Evolutionary conservation across 306 rosid species (phyloP), one percentile per base, ranked within the genome.

Genomic region (Rosa chinensis): DNA sequence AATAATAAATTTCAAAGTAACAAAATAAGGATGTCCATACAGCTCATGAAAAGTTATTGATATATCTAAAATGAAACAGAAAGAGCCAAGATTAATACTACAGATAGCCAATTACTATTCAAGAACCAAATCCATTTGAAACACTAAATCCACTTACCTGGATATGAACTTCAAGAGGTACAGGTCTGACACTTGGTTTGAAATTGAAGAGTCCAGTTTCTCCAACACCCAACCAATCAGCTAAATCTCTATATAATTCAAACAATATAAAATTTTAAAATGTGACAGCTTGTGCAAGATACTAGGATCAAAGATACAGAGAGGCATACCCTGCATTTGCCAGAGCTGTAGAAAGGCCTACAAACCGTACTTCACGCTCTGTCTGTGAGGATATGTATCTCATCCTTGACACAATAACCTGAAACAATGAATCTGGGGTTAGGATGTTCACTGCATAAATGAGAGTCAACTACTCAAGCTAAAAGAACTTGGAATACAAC

Each of bases 111-210:
- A 59, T 40, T 17, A 47, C 45, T 39, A 5, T 32, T 48, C 21
- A 40, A 59, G n/a, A 78, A 49, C 32, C 52, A 63, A 47, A 81
- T 44, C 47, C 47, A 43, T 40, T 47, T 44, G 73, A 77, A 80
- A 80, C 66, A 80, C 74, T 58, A 72, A 9, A 82, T 82, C 84
- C 59, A 83, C 97, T 88, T 89, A 81, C 98, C 97, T 95, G 98
- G 77, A 95, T 95, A 89, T 95, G 99, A 82, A 91, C 99, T 86
- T 94, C 97, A 78, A 94, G 88, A 47, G 99, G 97, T 40, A 95
- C 99, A 72, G 97, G 99, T 85, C 99, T 89, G 80, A 95, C 99
- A 63, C 99, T 95, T 77, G 99, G 99, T 90, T 95, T 95, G 89
- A 95, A 95, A 85, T 95, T 95, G 90, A 92, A 95, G 74, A 95